Conservation (phyloP, 2,329 filamentous ascomycete species). For the Akanthomyces lecanii region DNA sequence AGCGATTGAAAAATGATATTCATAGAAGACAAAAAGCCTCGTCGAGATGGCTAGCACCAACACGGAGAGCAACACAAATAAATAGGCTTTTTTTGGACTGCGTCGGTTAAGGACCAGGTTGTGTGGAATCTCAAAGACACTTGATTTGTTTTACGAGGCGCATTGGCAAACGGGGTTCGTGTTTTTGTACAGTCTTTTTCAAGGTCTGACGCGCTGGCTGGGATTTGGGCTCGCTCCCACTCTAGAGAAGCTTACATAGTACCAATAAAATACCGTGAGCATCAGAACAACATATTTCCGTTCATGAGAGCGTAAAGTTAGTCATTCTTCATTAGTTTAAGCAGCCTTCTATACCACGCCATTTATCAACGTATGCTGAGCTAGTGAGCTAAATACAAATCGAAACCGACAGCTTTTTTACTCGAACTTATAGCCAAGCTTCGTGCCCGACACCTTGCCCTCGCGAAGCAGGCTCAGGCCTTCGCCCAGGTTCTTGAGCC, state of each 20-base stretch:
- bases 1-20: slow-evolving; percentile 29
- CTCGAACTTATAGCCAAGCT: slow-evolving; percentile 20
- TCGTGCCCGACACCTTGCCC: slow-evolving; percentile 23
- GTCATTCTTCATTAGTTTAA: background rate
- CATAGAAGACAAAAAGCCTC: background rate
- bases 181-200: slow-evolving; percentile 6
- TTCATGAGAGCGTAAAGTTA: background rate
- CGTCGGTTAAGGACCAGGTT: background rate
- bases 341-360: background rate
- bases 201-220: background rate
- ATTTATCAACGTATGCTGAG: background rate
- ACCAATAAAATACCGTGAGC: background rate
- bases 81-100: slow-evolving; percentile 9
- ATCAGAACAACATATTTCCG: background rate
- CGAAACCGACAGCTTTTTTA: background rate
- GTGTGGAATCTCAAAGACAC: background rate
- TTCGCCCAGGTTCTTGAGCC: slow-evolving; percentile 20
- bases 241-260: background rate
- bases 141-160: slow-evolving; percentile 13
- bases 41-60: background rate
- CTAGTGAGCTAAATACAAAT: background rate
- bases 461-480: slow-evolving; percentile 22
- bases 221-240: background rate
- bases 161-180: slow-evolving; percentile 9
- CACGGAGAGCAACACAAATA: background rate